These are phyloP conservation scores for Thuja plicata DNA, from an alignment of 83 land plant species.

Conservation along the genomic window DNA sequence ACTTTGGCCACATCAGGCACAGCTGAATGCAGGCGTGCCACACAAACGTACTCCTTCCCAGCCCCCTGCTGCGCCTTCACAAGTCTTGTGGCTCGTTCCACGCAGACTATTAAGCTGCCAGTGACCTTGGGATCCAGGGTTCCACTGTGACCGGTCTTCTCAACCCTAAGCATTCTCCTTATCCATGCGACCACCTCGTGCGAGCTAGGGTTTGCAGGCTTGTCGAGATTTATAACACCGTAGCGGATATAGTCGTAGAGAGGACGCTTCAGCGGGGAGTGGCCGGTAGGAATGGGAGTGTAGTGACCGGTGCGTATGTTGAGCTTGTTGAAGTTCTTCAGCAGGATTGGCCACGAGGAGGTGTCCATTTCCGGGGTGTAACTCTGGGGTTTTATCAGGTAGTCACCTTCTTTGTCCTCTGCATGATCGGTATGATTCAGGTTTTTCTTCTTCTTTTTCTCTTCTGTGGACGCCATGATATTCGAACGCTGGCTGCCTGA, in stretches of 20 bases:
- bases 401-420: constrained; percentile 10
- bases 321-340: constrained; percentile 82
- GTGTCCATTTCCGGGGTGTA: constrained; percentile 63
- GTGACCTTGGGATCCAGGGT: constrained; percentile 85
- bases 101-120: constrained; percentile 74
- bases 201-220: constrained; percentile 81
- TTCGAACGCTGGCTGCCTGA: background rate
- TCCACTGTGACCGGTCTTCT: constrained; percentile 79
- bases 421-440: no score
- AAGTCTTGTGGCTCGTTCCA: constrained; percentile 74
- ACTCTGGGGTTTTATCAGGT: constrained; percentile 71
- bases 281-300: constrained; percentile 75
- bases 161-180: constrained; percentile 63
- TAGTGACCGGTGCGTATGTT: constrained; percentile 86
- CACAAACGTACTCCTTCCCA: constrained; percentile 83
- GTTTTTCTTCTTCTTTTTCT: background rate
- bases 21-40: constrained; percentile 66
- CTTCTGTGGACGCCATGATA: background rate
- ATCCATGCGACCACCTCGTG: constrained; percentile 92
- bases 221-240: constrained; percentile 73
- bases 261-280: constrained; percentile 78
- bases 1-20: constrained; percentile 64
- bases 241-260: constrained; percentile 68
- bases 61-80: constrained; percentile 89
- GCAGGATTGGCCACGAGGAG: constrained; percentile 76